A percentile compares a stretch with the other conserved stretches of the same genome.
Conservation (phyloP, 2,329 filamentous ascomycete species). For the Mycosphaerelloides madeirae region DNA sequence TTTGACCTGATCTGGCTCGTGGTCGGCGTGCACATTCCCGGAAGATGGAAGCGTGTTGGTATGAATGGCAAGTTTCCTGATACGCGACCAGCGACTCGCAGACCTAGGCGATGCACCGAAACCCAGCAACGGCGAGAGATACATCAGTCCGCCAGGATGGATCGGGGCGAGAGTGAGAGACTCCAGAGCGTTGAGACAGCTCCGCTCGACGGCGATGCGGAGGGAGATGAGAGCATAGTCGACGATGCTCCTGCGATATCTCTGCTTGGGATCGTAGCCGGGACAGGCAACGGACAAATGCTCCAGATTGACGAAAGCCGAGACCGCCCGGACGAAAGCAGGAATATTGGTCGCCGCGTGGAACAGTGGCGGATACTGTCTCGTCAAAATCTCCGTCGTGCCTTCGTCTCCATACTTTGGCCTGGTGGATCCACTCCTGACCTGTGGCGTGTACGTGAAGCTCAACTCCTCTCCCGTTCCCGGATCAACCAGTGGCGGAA, state of each 20-base stretch:
- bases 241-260: constrained; percentile 71
- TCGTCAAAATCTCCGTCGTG: constrained; percentile 73
- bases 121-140: constrained; percentile 68
- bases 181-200: constrained; percentile 59
- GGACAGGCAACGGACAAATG: constrained; percentile 75
- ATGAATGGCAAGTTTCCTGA: constrained; percentile 67
- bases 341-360: constrained; percentile 84
- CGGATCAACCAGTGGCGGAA: constrained; percentile 79
- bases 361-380: constrained; percentile 84
- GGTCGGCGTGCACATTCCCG: constrained; percentile 20
- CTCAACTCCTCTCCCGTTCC: constrained; percentile 69
- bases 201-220: constrained; percentile 74
- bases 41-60: constrained; percentile 50
- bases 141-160: constrained; percentile 70
- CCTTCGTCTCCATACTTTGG: constrained; percentile 77
- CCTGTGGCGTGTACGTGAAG: constrained; percentile 78
- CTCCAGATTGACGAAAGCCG: constrained; percentile 61
- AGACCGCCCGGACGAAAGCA: constrained; percentile 73
- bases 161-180: constrained; percentile 69
- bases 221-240: constrained; percentile 87
- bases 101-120: constrained; percentile 71
- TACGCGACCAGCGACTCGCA: constrained; percentile 69
- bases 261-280: constrained; percentile 60
- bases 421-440: constrained; percentile 51
- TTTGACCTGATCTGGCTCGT: constrained; percentile 55